phyloP scores from a whole-genome alignment of 495 filamentous ascomycete genomes.

The Aspergillus kassunensis region DNA sequence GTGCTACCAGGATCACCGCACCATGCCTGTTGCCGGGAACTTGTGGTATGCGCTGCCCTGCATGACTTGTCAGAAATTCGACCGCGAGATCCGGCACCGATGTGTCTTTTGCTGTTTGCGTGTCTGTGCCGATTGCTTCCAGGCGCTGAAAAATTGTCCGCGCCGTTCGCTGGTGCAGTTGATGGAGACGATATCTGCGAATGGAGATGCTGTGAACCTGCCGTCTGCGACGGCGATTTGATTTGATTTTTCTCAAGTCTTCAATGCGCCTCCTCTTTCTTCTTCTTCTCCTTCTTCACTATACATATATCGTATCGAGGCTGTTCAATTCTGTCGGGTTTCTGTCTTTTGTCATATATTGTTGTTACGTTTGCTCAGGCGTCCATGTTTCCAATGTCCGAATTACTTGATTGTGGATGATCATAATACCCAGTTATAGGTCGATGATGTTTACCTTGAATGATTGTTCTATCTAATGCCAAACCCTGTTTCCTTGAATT shows the following conservation, averaged over 20 bases:
- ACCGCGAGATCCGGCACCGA: slow-evolving; percentile 40
- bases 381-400: not conserved
- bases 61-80: slow-evolving; percentile 46
- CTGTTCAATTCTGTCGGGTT: not conserved
- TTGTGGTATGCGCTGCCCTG: slow-evolving; percentile 46
- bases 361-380: not conserved
- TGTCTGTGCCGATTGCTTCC: slow-evolving; percentile 40
- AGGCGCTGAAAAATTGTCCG: slow-evolving; percentile 34
- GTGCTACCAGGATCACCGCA: slow-evolving; percentile 46
- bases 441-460: slow-evolving; percentile 5
- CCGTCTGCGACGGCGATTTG: not conserved
- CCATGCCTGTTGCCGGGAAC: slow-evolving; percentile 41
- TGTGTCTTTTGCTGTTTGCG: slow-evolving; percentile 50
- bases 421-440: slow-evolving; percentile 13
- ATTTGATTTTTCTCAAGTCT: not conserved
- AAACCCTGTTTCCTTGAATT: not conserved
- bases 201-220: slow-evolving; percentile 1
- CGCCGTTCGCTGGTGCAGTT: slow-evolving; percentile 35
- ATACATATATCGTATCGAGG: too few relatives aligned
- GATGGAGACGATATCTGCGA: slow-evolving; percentile 17
- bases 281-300: too few relatives aligned
- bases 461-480: not conserved
- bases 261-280: not conserved
- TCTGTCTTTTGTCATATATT: not conserved
- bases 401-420: slow-evolving; percentile 8